Base-by-base conservation (phyloP, 2,329 filamentous ascomycete genomes). In the Pseudonectria foliicola region DNA sequence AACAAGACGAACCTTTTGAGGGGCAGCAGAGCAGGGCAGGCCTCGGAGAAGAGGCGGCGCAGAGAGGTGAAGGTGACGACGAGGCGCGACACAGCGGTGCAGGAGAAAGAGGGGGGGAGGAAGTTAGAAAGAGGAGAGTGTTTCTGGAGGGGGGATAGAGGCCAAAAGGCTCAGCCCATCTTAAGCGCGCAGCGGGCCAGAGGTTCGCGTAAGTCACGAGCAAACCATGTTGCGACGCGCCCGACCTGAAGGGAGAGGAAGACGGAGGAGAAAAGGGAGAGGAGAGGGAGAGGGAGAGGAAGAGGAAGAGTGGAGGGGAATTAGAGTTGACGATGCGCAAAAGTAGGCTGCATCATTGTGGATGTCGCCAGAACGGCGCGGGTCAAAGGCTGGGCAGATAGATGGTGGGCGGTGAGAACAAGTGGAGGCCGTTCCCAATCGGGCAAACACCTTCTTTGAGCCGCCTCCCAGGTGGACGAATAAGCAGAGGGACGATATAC, bases 241-340 rank as follows among this genome's bases (percentile, higher is more conserved):
- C 30, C 28, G 30, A 29, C 32, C 34, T 36, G 37, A 29, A 35
- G 34, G 27, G 28, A 30, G 32, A 28, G 25, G 26, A 30, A 29
- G 24, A 12, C 13, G 30, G 36, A 26, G 24, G 34, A 26, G 23
- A 31, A 7, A 29, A 29, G 15, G 14, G 11, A 34, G 48, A 48
- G 48, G 49, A 46, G 48, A 50, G 33, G n/a, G 14, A 29, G 41
- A 39, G 42, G 48, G 48, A 48, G 48, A 49, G 42, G 47, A 37
- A 13, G 21, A 13, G 14, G 12, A 13, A 13, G 27, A 14, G 3
- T 13, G 16, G 14, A 23, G 26, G 39, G 29, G 23, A 37, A 30
- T 25, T 10, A 34, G 18, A 21, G 18, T 21, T 21, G 18, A 8
- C 8, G 18, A 21, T 21, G 18, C 18, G 18, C 18, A 21, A 21